Conservation (phyloP, 2,329 filamentous ascomycete genomes). For the Rugonectria rugulosa region DNA sequence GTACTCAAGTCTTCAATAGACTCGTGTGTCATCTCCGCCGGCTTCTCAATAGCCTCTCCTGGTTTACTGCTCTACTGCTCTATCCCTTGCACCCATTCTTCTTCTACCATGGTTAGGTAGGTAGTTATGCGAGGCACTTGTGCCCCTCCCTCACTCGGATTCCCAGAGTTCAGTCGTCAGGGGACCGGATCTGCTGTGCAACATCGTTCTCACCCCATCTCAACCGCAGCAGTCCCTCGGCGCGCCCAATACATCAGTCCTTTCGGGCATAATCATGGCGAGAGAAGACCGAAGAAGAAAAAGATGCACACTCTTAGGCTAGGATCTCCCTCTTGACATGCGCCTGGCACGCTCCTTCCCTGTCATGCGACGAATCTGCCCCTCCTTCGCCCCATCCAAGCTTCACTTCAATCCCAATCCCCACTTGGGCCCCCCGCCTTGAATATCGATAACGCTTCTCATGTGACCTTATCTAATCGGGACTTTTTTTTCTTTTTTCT, state of each 20-base stretch:
- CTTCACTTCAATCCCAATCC: not conserved
- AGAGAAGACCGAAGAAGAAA: not conserved
- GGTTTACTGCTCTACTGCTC: too few relatives aligned
- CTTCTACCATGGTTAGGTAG: not conserved
- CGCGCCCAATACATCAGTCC: not conserved
- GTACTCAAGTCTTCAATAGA: too few relatives aligned
- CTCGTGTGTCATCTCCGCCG: too few relatives aligned
- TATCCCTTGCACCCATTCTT: not conserved
- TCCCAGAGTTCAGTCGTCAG: not conserved
- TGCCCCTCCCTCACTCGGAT: not conserved
- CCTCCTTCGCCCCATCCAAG: conserved; percentile 25
- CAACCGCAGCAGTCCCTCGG: not conserved
- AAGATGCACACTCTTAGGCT: not conserved
- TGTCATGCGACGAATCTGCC: conserved; percentile 5
- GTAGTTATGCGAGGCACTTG: not conserved
- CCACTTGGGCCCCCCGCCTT: conserved; percentile 16
- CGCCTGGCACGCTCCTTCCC: not conserved
- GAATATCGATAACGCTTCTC: conserved; percentile 37
- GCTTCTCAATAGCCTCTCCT: too few relatives aligned
- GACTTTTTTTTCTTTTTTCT: conserved; percentile 38
- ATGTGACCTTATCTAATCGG: conserved; percentile 37
- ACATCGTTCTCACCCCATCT: not conserved
- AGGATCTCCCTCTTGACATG: not conserved
- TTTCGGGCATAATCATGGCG: not conserved
- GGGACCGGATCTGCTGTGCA: not conserved